Evolutionary conservation across 306 rosid species (phyloP).

Genomic region (Sesbania bispinosa): DNA sequence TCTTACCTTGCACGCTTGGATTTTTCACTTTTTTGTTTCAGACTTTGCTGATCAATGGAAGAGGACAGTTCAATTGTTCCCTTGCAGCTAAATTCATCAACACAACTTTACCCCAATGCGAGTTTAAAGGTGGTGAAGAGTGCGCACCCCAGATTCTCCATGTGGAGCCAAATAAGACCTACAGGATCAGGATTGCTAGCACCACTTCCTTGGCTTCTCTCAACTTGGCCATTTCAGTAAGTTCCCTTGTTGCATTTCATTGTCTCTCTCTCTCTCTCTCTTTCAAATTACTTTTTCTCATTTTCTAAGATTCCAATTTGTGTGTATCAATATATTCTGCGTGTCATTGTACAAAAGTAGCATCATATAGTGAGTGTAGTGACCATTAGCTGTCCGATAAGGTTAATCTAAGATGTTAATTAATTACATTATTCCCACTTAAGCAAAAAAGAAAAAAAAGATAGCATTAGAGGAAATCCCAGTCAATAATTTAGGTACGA

Average conservation of each 20-base stretch:
- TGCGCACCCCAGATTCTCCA: conserved; percentile 68
- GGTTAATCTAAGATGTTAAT: not conserved
- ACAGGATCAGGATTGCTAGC: conserved; percentile 74
- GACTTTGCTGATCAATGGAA: conserved; percentile 67
- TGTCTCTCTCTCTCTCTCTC: not conserved
- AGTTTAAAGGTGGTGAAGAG: conserved; percentile 48
- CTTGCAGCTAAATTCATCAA: conserved; percentile 42
- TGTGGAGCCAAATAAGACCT: conserved; percentile 66
- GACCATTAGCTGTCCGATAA: not conserved
- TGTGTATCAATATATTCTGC: not conserved
- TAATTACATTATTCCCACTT: not conserved
- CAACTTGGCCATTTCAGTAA: conserved; percentile 77
- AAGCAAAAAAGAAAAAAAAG: no score
- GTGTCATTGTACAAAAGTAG: not conserved
- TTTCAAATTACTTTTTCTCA: no score
- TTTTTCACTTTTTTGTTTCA: conserved; percentile 20
- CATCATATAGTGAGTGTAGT: not conserved
- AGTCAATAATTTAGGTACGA: not conserved
- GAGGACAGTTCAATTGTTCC: conserved; percentile 77
- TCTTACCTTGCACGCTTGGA: not conserved
- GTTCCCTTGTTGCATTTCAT: not conserved
- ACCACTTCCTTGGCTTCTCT: conserved; percentile 78
- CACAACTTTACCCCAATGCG: conserved; percentile 35
- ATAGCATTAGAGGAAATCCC: not conserved
- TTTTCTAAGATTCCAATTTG: not conserved